These are phyloP conservation scores for Colletotrichum sp. DNA, from an alignment of 2,329 filamentous ascomycete species.

Conservation along the genomic window DNA sequence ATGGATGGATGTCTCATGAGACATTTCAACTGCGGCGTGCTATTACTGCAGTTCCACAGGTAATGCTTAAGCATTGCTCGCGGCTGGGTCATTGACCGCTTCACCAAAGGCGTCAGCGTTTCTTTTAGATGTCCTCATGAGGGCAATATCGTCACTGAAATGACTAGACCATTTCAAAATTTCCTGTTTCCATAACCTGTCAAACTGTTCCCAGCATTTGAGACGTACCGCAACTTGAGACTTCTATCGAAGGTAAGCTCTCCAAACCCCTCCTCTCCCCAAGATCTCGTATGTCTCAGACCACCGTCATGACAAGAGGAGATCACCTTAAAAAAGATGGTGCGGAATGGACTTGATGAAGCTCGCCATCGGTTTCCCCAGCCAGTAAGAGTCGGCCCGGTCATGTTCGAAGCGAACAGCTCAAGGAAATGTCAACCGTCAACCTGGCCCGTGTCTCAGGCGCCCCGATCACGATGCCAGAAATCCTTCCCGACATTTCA, in stretches of 20 bases:
- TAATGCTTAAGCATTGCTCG: neutral
- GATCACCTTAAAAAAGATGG: neutral
- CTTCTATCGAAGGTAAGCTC: neutral
- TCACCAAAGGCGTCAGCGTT: neutral
- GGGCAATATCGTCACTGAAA: neutral
- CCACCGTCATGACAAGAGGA: neutral
- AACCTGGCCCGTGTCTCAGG: neutral
- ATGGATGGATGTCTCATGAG: fast-evolving
- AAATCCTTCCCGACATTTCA: neutral
- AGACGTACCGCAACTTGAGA: neutral
- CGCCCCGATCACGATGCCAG: neutral
- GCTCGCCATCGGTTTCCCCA: neutral
- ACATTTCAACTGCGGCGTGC: neutral
- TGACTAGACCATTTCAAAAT: neutral
- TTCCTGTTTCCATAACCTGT: fast-evolving
- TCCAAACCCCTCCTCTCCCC: neutral
- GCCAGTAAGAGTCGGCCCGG: neutral
- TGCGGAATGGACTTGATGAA: neutral
- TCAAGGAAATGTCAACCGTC: neutral
- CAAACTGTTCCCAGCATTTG: neutral
- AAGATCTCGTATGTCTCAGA: neutral
- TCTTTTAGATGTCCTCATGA: neutral
- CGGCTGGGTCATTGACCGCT: neutral
- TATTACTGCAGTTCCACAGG: neutral
- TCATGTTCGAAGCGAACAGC: neutral